These are phyloP conservation scores for Neurospora sp. DNA, from an alignment of 495 filamentous ascomycete species.

Conservation along the genomic window DNA sequence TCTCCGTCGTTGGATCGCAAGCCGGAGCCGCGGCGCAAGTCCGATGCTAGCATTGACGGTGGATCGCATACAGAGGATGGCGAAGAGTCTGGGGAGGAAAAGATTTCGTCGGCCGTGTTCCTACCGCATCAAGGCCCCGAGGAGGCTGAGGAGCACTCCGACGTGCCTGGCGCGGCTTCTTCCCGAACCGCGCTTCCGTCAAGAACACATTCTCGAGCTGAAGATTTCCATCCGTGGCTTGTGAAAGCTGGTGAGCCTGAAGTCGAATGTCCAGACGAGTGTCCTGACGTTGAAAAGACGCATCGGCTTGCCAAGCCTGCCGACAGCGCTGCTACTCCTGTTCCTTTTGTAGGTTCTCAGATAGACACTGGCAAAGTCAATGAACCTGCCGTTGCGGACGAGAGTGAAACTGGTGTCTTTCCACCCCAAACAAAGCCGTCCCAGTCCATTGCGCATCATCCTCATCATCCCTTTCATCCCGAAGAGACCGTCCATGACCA, in stretches of 20 bases:
- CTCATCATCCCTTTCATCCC: neutral
- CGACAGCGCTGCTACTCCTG: constrained; percentile 1
- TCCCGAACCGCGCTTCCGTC: constrained; percentile 11
- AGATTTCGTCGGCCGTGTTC: constrained; percentile 91
- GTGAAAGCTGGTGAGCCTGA: constrained; percentile 42
- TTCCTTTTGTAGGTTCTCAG: constrained; percentile 19
- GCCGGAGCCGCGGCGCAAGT: constrained; percentile 14
- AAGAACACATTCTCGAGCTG: constrained; percentile 20
- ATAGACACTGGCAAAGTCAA: constrained; percentile 22
- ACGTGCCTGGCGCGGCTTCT: constrained; percentile 26
- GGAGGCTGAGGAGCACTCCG: constrained; percentile 36
- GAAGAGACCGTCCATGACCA: constrained; percentile 40
- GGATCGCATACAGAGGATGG: constrained; percentile 50
- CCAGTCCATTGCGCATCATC: constrained; percentile 22
- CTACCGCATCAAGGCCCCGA: constrained; percentile 71
- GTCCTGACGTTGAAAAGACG: constrained; percentile 10
- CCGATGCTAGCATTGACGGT: constrained; percentile 21
- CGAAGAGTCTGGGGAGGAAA: constrained; percentile 82
- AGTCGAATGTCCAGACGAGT: constrained; percentile 22
- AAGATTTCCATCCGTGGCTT: constrained; percentile 38
- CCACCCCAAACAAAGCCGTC: constrained; percentile 17
- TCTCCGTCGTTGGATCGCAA: constrained; percentile 1
- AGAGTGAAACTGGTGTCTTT: constrained; percentile 21
- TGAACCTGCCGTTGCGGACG: constrained; percentile 30
- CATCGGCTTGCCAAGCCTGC: constrained; percentile 10